These are phyloP conservation scores for Gastrodia elata DNA, from an alignment of 106 monocot genomes.

Conservation along the genomic window DNA sequence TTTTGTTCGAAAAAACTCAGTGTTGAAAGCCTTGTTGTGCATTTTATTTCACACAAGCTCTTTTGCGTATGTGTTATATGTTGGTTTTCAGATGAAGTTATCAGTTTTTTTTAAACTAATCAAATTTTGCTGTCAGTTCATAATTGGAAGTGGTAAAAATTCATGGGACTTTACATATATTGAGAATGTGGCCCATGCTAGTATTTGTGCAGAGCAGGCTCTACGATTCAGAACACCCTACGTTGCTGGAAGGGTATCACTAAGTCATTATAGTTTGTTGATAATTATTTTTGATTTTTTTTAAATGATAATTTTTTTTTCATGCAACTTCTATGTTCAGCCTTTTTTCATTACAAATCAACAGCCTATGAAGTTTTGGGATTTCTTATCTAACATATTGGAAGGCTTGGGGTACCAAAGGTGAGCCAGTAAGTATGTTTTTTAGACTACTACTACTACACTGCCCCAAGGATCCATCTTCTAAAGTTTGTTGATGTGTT, in stretches of 20 bases:
- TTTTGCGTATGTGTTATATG: not conserved
- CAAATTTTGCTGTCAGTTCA: constrained; percentile 44
- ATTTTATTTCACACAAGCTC: not conserved
- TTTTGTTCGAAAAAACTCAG: not conserved
- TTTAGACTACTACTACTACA: no score
- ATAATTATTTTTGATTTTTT: constrained; percentile 1
- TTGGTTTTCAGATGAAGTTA: not conserved
- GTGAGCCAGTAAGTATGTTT: constrained; percentile 17
- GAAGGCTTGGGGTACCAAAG: constrained; percentile 86
- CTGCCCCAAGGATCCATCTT: no score
- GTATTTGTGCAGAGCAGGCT: constrained; percentile 61
- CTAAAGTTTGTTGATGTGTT: no score
- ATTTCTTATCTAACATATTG: constrained; percentile 54
- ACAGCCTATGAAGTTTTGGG: constrained; percentile 51
- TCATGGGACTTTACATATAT: constrained; percentile 78
- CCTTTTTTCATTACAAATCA: constrained; percentile 82
- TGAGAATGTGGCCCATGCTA: constrained; percentile 85
- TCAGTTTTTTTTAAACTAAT: not conserved
- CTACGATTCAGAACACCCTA: constrained; percentile 31
- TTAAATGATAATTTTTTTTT: not conserved
- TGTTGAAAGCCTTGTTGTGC: not conserved
- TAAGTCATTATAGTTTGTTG: not conserved
- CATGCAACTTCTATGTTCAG: constrained; percentile 28
- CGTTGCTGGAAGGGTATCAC: constrained; percentile 71
- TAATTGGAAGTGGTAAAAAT: constrained; percentile 61